Evolutionary conservation across 495 filamentous ascomycete genomes (phyloP), one percentile per base, ranked within the genome.

Genomic region (Glarea lozoyensis): DNA sequence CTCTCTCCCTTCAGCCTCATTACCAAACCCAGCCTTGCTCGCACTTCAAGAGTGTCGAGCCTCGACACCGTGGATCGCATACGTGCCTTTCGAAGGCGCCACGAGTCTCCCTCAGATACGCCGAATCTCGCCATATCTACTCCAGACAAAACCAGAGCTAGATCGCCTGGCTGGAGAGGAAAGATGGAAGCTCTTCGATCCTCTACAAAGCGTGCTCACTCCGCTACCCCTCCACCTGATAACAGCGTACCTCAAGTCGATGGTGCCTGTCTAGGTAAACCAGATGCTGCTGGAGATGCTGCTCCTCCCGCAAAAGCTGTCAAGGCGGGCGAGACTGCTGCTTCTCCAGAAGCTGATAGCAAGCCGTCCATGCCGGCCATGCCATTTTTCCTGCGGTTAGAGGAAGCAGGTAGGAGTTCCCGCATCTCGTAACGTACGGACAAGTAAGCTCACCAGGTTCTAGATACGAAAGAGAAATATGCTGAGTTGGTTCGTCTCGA

Each of bases 321-420:
- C n/a, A n/a, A n/a, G n/a, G n/a, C n/a, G n/a, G n/a, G n/a, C n/a
- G n/a, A n/a, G n/a, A 10, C 22, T 38, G 29, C 10, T 7, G 9
- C 23, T 4, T 11, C 25, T 29, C 7, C 25, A 7, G 25, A 39
- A 4, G 11, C 7, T 4, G 15, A 39, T 19, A 6, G 18, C 15
- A 15, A 39, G 37, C 10, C 18, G 37, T 29, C 37, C 9, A 11
- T 21, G 11, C 10, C 18, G 23, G 15, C 17, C 5, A 11, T 21
- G 18, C 10, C 17, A 6, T 39, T 2, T 29, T 75, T 75, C 48
- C 53, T 75, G 31, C 56, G 61, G 11, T 50, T 64, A 10, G 60
- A 45, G 4, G 46, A 52, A 2, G 42, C 52, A 36, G 60, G 66
- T 66, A 52, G 23, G 59, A 32, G 10, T 35, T n/a, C n/a, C n/a